Percentiles rank a stretch among this genome's conserved stretches.
These are phyloP conservation scores for Melocanna baccifera DNA, from an alignment of 176 grass and related monocot genomes.

Conservation along the genomic window DNA sequence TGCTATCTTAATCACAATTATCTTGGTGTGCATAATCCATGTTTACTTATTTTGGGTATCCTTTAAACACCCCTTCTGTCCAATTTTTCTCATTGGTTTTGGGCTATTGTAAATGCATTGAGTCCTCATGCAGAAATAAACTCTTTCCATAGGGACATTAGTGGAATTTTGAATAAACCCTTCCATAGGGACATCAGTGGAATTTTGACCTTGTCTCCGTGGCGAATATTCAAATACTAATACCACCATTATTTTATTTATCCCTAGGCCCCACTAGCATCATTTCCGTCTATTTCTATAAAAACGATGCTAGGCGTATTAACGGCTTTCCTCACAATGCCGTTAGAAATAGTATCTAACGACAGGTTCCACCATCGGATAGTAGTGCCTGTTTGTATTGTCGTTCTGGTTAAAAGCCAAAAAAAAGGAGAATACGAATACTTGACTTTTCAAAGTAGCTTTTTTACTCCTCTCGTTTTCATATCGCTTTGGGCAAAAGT, in stretches of 20 bases:
- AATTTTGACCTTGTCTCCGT: not conserved
- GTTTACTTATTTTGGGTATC: not conserved
- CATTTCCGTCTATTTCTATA: not conserved
- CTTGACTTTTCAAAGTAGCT: too few species aligned
- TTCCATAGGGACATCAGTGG: not conserved
- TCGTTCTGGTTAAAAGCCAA: too few species aligned
- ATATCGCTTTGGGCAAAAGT: too few species aligned
- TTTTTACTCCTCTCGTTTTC: too few species aligned
- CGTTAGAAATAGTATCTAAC: not conserved
- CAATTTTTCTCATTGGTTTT: not conserved
- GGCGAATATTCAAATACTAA: not conserved
- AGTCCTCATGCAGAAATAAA: not conserved
- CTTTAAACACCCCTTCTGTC: not conserved
- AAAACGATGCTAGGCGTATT: not conserved
- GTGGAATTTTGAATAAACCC: not conserved
- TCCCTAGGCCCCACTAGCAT: not conserved
- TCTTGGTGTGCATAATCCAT: too few species aligned
- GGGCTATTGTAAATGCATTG: too few species aligned
- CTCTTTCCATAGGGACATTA: not conserved
- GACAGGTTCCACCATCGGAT: not conserved
- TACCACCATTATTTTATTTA: not conserved
- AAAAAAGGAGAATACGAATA: too few species aligned
- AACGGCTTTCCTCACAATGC: not conserved
- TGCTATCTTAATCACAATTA: too few species aligned
- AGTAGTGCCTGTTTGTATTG: too few species aligned